Conservation (phyloP, 73 alveolate genomes). For the Chromera velia region DNA sequence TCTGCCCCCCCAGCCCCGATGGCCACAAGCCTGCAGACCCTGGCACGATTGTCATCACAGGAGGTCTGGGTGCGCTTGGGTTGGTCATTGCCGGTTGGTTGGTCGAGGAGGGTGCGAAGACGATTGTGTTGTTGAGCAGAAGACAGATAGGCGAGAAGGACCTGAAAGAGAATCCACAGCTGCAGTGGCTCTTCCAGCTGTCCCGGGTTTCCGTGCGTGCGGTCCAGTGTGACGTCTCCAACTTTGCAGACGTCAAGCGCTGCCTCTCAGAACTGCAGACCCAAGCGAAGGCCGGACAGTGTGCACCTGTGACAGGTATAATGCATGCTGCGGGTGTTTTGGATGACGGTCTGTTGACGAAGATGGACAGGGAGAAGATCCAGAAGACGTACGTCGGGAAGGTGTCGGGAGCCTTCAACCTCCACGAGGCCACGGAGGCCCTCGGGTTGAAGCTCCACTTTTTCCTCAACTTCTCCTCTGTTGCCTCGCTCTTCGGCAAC, state of each 20-base stretch:
- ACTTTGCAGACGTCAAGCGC: not conserved
- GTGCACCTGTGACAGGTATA: slow-evolving; percentile 3
- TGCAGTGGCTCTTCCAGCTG: too few relatives aligned
- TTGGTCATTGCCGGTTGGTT: slow-evolving; percentile 28
- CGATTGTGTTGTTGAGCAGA: slow-evolving; percentile 18
- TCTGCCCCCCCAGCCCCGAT: too few relatives aligned
- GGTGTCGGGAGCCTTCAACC: not conserved
- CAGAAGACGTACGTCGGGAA: not conserved
- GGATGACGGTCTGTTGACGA: slow-evolving; percentile 2
- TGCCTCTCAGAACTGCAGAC: not conserved
- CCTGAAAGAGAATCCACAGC: too few relatives aligned
- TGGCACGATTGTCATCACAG: slow-evolving; percentile 23
- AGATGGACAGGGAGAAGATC: not conserved
- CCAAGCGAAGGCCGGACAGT: too few relatives aligned
- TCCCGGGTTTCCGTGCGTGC: not conserved
- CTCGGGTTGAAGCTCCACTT: not conserved
- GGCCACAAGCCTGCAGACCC: too few relatives aligned
- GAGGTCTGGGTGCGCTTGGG: slow-evolving; percentile 45
- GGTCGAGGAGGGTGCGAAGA: slow-evolving; percentile 42
- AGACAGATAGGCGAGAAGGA: not conserved
- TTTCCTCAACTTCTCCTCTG: not conserved
- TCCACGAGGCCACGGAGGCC: not conserved
- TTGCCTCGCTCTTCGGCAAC: not conserved
- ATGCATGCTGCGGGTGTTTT: slow-evolving; percentile 6
- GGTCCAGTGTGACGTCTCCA: not conserved